Base-by-base conservation (phyloP, 2,329 filamentous ascomycete genomes). In the Pseudogymnoascus sp. region DNA sequence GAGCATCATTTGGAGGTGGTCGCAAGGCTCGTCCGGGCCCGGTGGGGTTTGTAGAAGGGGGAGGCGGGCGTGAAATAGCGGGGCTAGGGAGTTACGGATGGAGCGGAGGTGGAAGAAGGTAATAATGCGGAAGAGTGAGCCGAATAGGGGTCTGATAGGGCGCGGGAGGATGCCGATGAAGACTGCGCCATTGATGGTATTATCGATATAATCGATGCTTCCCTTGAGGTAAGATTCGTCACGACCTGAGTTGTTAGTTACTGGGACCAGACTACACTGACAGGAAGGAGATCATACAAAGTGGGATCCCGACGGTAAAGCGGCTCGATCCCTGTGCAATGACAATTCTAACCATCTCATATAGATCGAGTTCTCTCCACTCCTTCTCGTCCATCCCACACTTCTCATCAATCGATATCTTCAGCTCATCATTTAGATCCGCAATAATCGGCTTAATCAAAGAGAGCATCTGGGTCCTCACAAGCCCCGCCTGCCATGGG, bases 1-100 rank as follows among this genome's bases (percentile, higher is more conserved):
- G 3, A 79, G 64, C 74, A 79, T 78, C 69, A 77, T 75, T 65
- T 79, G 78, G 2, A 79, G 56, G 16, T 74, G 72, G 40, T 80
- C 78, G 11, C 73, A 70, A 0, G 76, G 75, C 50, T 72, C 43
- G 12, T 50, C 22, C 6, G 43, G 43, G 6, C 22, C 65, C 8
- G 70, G 66, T 16, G 64, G 70, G 2, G 68, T 69, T 56, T 70
- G 70, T 12, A 75, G 62, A 12, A 63, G 61, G 19, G 71, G 67
- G 26, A 71, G 62, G 2, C 69, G 66, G 22, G 59, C 63, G 26
- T 68, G 65, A 26, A 68, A 66, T 8, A 66, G 61, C n/a, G 50
- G 69, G 63, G 65, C 65, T 28, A 66, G 38, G 12, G 65, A 66
- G 14, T 65, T 64, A 26, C 67, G 38, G 24, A 69, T 61, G 19